These are phyloP conservation scores for Xerocomus amazonicus DNA, from an alignment of 1,284 basidiomycete species.

Conservation along the genomic window DNA sequence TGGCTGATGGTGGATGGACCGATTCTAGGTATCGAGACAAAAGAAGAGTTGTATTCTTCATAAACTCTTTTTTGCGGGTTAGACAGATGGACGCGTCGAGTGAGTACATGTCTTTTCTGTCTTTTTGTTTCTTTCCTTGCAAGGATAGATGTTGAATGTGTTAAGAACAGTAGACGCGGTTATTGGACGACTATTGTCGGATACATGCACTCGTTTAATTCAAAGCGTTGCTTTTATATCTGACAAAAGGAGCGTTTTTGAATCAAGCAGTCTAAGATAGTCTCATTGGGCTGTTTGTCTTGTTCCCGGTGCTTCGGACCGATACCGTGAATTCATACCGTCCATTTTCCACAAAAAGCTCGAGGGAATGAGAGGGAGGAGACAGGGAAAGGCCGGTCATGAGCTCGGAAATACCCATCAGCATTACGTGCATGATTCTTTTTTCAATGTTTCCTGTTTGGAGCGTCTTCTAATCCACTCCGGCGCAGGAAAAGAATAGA, in stretches of 20 bases:
- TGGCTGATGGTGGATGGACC: neutral
- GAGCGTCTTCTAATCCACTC: neutral
- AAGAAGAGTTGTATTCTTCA: constrained; percentile 44
- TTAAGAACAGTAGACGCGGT: constrained; percentile 25
- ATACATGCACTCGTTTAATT: constrained; percentile 20
- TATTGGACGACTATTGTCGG: constrained; percentile 20
- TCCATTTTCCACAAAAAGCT: neutral
- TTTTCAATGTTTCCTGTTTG: neutral
- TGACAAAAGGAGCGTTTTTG: neutral
- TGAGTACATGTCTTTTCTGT: constrained; percentile 10
- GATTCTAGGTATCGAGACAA: constrained; percentile 38
- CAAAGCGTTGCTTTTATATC: constrained; percentile 11
- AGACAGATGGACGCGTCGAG: constrained; percentile 14
- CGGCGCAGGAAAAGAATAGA: too few relatives aligned
- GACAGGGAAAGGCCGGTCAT: too few relatives aligned
- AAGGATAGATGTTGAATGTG: constrained; percentile 9
- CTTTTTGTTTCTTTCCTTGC: neutral
- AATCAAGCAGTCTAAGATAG: neutral
- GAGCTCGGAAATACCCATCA: neutral
- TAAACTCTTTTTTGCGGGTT: constrained; percentile 15
- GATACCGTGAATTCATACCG: neutral
- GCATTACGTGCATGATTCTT: neutral
- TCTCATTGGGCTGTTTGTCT: neutral
- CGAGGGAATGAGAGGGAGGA: too few relatives aligned
- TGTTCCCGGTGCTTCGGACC: neutral